Percentiles rank a stretch among this genome's conserved stretches.
Conservation (phyloP, 2,329 filamentous ascomycete species). For the Xylaria sp. region DNA sequence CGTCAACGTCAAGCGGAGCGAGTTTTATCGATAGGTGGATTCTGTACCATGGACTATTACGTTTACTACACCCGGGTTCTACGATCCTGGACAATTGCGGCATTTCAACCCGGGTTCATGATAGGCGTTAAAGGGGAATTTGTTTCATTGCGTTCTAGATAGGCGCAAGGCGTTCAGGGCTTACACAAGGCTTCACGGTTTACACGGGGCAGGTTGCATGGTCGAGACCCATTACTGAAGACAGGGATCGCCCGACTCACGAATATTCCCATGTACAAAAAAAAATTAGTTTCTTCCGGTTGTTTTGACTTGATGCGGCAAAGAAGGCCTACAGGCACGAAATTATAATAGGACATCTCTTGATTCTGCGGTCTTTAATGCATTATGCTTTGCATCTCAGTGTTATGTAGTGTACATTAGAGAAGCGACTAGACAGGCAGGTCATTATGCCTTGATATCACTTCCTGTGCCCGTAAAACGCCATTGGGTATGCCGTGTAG, state of each 20-base stretch:
- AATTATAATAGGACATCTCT: slow-evolving; percentile 1
- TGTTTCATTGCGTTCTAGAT: slow-evolving; percentile 16
- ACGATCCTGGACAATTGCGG: background rate
- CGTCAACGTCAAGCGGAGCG: slow-evolving; percentile 95
- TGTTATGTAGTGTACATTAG: slow-evolving; percentile 22
- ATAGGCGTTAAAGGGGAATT: slow-evolving; percentile 2
- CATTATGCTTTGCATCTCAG: slow-evolving; percentile 21
- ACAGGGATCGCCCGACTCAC: slow-evolving; percentile 1
- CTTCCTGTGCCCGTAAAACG: slow-evolving; percentile 12
- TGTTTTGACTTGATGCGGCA: background rate
- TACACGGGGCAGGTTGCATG: slow-evolving; percentile 21
- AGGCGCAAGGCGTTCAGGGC: slow-evolving; percentile 37
- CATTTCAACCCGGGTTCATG: slow-evolving; percentile 9
- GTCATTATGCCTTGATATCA: background rate
- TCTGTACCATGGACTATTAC: background rate
- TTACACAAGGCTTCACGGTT: slow-evolving; percentile 17
- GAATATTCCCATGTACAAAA: slow-evolving; percentile 21
- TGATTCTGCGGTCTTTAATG: background rate
- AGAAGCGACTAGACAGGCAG: slow-evolving; percentile 1
- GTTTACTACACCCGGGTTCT: background rate
- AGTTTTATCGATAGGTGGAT: slow-evolving; percentile 75
- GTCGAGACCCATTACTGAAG: background rate
- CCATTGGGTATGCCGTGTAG: slow-evolving; percentile 35
- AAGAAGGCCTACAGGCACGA: background rate
- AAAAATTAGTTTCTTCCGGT: background rate